Evolutionary conservation across 2,329 filamentous ascomycete species (phyloP), one percentile per base, ranked within the genome.

Genomic region (Ilyonectria robusta): DNA sequence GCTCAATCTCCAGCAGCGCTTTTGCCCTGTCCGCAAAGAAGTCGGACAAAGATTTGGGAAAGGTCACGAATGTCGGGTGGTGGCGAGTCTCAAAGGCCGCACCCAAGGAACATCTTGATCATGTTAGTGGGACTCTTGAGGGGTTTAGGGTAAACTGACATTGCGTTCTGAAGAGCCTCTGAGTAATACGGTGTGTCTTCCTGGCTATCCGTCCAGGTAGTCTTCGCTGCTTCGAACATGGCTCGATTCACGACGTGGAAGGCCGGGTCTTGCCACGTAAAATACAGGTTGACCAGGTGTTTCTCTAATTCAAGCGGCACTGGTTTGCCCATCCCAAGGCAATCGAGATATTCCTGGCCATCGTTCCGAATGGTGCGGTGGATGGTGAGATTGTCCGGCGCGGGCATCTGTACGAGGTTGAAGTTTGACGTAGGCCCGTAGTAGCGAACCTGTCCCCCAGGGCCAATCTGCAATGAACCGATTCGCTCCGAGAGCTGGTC

Each of bases 51-150:
- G 68, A 82, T 77, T 44, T 81, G 78, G 65, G 83, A 74, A 71
- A 72, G 0, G 71, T 73, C 7, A 71, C 63, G 37, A 83, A 82
- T 3, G 79, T 81, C 2, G 81, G 81, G 54, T 83, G 81, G 57
- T 83, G 82, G 11, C 80, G 77, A 19, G 80, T 74, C 60, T 83
- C 82, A n/a, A 83, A 84, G 1, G 81, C 80, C 40, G 81, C 81
- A 21, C 82, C 82, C 6, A 84, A 75, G 8, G 81, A 78, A 29
- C 81, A 83, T 78, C 81, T 83, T 35, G 0, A 54, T 37, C 11
- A 42, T 54, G 53, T 70, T 42, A 62, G 66, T 31, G 15, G 11
- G 8, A 10, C 21, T 21, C 6, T 42, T 54, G 3, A 11, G 4
- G 1, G 7, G 31, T 44, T 10, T 5, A 19, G 6, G 11, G 2